Evolutionary conservation across 306 rosid species (phyloP).

Genomic region (Cucurbita argyrosperma): DNA sequence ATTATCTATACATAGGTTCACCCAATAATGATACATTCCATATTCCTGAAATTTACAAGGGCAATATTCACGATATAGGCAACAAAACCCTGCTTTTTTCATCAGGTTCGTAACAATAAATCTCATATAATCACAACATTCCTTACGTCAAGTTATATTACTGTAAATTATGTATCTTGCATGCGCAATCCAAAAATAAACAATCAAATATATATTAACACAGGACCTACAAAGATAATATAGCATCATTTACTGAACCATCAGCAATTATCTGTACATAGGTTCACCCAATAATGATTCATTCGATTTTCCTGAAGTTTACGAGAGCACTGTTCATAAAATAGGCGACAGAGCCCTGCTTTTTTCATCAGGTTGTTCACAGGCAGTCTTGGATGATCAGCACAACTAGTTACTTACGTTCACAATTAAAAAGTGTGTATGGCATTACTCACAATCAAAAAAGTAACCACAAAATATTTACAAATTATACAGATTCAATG

Average conservation of each 20-base stretch:
- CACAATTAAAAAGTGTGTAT: neutral
- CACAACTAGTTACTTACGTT: neutral
- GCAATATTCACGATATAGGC: conserved; percentile 27
- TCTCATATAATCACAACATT: neutral
- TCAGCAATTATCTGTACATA: conserved; percentile 20
- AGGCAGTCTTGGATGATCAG: neutral
- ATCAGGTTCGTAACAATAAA: conserved; percentile 10
- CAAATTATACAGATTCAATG: neutral
- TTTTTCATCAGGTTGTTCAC: conserved; percentile 10
- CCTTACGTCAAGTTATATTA: neutral
- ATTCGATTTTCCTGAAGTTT: conserved; percentile 31
- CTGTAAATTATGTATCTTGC: neutral
- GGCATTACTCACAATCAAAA: neutral
- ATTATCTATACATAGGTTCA: conserved; percentile 37
- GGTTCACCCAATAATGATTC: conserved; percentile 71
- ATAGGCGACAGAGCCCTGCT: conserved; percentile 34
- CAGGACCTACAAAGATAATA: neutral
- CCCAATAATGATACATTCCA: conserved; percentile 38
- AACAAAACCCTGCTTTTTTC: conserved; percentile 31
- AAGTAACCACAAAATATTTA: neutral
- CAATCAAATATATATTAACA: neutral
- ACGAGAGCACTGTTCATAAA: conserved; percentile 33
- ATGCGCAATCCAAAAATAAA: neutral
- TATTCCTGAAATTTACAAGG: conserved; percentile 43
- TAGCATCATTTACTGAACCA: conserved; percentile 59